Percentiles rank a stretch among this genome's conserved stretches.
Conservation (phyloP, 257 asterid species). For the Avicennia marina region DNA sequence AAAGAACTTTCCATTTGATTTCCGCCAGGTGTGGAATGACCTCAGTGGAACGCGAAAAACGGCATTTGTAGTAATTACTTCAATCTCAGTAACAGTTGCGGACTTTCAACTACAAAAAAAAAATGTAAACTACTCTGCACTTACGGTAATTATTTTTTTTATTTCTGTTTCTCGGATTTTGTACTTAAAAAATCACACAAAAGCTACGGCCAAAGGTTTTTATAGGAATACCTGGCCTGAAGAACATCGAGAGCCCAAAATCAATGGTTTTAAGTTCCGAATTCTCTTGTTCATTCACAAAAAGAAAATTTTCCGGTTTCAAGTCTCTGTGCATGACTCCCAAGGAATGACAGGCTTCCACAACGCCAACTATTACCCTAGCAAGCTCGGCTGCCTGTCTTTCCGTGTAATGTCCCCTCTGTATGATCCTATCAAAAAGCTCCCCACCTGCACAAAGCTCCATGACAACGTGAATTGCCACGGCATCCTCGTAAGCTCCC, state of each 20-base stretch:
- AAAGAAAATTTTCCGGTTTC: slow-evolving; percentile 47
- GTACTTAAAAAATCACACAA: neutral
- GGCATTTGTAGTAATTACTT: neutral
- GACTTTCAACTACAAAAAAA: neutral
- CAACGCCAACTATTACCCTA: slow-evolving; percentile 40
- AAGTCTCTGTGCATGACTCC: slow-evolving; percentile 49
- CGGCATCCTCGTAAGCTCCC: slow-evolving; percentile 44
- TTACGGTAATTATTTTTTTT: no score
- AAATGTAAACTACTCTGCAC: neutral
- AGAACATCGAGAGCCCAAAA: slow-evolving; percentile 44
- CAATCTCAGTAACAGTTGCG: neutral
- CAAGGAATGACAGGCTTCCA: slow-evolving; percentile 45
- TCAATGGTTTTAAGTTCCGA: slow-evolving; percentile 41
- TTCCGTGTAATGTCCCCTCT: slow-evolving; percentile 49
- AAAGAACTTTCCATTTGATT: no score
- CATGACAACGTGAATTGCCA: slow-evolving; percentile 45
- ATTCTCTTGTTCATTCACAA: slow-evolving; percentile 35
- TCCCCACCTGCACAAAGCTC: slow-evolving; percentile 50
- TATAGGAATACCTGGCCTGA: slow-evolving; percentile 34
- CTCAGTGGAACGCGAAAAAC: no score
- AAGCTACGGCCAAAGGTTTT: neutral
- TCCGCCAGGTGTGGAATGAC: no score
- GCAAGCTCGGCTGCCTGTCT: slow-evolving; percentile 46
- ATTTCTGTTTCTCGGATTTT: neutral
- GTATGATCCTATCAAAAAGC: slow-evolving; percentile 46